phyloP scores from a whole-genome alignment of 352 stramenopile genomes.

The Phytophthora nicotianae region DNA sequence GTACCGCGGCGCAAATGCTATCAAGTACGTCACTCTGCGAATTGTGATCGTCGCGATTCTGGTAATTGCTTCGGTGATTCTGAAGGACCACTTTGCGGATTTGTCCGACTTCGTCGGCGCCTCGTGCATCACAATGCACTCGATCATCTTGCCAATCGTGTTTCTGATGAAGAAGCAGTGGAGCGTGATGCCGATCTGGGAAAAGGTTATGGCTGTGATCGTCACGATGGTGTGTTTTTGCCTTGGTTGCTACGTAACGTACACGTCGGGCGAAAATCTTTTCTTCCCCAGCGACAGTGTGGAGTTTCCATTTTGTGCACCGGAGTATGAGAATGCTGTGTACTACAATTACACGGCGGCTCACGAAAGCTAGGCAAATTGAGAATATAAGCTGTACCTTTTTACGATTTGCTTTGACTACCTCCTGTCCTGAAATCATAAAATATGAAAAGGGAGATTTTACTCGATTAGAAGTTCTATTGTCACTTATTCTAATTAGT shows the following conservation, averaged over 20 bases:
- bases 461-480: too few species aligned
- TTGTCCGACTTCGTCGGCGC: conserved; percentile 35
- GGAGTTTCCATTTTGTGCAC: conserved; percentile 17
- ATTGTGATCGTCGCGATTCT: conserved; percentile 28
- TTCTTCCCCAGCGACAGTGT: conserved; percentile 20
- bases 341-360: conserved; percentile 28
- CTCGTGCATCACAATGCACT: conserved; percentile 34
- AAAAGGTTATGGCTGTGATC: conserved; percentile 15
- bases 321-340: conserved; percentile 20
- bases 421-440: too few species aligned
- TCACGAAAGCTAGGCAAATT: conserved; percentile 8
- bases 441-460: too few species aligned
- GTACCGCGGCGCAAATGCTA: conserved; percentile 24
- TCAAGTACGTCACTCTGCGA: conserved; percentile 33
- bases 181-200: conserved; percentile 22
- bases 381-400: too few species aligned
- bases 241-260: conserved; percentile 26
- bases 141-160: conserved; percentile 27
- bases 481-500: too few species aligned
- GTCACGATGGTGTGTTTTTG: conserved; percentile 23
- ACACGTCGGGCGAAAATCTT: conserved; percentile 21
- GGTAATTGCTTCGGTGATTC: conserved; percentile 26
- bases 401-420: too few species aligned
- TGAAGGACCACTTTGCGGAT: conserved; percentile 32
- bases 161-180: conserved; percentile 28